Base-by-base conservation (phyloP, 2,329 filamentous ascomycete species). In the Eutypella sp. region DNA sequence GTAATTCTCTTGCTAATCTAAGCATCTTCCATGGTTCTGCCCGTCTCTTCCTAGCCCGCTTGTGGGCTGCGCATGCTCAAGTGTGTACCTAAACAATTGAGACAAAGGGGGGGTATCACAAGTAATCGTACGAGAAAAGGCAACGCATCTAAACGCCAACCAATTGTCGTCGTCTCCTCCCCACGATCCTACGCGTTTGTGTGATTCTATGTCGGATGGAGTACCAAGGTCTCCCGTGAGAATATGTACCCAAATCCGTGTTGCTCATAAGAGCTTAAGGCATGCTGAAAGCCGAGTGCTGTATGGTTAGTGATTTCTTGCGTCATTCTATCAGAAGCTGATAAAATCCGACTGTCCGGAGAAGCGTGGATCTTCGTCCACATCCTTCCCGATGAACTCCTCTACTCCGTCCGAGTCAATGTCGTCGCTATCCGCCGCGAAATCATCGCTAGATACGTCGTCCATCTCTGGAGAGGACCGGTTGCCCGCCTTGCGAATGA, bases 361-460 rank as follows among this genome's bases (percentile, higher is more conserved):
- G 61, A 82, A 76, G 51, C 80, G 78, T 45, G 72, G 66, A 52
- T 79, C 75, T 44, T 75, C 70, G 47, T 67, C 71, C 47, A 78
- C 75, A 48, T 78, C 74, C 46, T 75, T 70, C 29, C 70, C 70
- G 51, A 84, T 74, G 57, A 83, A 82, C 63, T 85, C 82, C 59
- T 84, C 82, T 48, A 84, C 74, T 51, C 80, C 81, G 61, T 90
- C 87, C 45, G 87, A 91, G 67, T 91, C 86, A 58, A 88, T 78
- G 63, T 92, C 87, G 63, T 91, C 84, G 62, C 82, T 87, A 62
- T 85, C 81, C 54, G 82, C 81, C 53, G 71, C 72, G 50, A 84
- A 75, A 52, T 85, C 86, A 52, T 90, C 86, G 72, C 87, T 92
- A 47, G 87, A 90, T 41, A 88, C 57, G 60, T 93, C 88, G 60